Conservation (phyloP, 192 early-diverging fungal species). For the Oehlia diaphana region DNA sequence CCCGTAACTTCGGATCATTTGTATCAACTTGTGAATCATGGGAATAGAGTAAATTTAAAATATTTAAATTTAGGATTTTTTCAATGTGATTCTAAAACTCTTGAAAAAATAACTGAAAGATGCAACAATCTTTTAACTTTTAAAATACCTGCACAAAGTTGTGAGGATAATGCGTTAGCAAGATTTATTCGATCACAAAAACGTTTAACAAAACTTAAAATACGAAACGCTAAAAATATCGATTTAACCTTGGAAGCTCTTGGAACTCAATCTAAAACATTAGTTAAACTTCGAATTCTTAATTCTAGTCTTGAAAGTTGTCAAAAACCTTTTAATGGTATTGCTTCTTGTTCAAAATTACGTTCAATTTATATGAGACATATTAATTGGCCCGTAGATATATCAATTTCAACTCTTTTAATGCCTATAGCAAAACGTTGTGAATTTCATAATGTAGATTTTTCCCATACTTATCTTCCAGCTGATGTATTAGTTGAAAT, state of each 20-base stretch:
- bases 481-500: constrained; percentile 16
- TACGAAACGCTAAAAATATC: constrained; percentile 1
- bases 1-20: neutral
- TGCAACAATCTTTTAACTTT: constrained; percentile 18
- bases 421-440: constrained; percentile 25
- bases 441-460: constrained; percentile 31
- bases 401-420: neutral
- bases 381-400: neutral
- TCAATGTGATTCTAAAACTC: neutral
- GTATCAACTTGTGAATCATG: neutral
- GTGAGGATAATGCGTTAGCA: constrained; percentile 16
- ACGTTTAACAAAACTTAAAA: constrained; percentile 24
- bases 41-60: neutral
- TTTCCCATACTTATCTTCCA: constrained; percentile 7
- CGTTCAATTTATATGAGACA: constrained; percentile 23
- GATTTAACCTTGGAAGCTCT: neutral
- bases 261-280: neutral
- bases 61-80: constrained; percentile 32
- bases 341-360: constrained; percentile 3
- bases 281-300: constrained; percentile 27
- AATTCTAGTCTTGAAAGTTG: constrained; percentile 19
- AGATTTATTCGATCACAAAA: neutral
- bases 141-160: constrained; percentile 7
- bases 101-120: neutral
- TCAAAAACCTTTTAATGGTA: neutral